Evolutionary conservation across 2,329 filamentous ascomycete species (phyloP).

Genomic region (Diaporthe capsici): DNA sequence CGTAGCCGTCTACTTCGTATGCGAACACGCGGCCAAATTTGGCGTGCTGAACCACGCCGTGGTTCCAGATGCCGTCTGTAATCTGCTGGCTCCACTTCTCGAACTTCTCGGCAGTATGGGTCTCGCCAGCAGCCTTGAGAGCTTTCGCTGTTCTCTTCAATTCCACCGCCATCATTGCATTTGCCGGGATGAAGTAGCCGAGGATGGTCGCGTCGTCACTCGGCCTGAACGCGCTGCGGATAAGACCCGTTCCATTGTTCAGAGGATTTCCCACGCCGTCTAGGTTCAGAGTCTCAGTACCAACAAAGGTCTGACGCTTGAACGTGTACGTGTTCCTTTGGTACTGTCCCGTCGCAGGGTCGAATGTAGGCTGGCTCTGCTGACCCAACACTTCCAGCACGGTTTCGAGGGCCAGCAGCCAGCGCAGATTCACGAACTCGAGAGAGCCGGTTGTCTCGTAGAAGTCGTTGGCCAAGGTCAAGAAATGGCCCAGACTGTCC

Average conservation of each 20-base stretch:
- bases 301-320: conserved; percentile 81
- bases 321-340: conserved; percentile 88
- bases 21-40: conserved; percentile 86
- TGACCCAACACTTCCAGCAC: conserved; percentile 81
- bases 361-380: conserved; percentile 87
- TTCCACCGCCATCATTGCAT: conserved; percentile 96
- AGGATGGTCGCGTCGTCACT: conserved; percentile 96
- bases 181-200: conserved; percentile 94
- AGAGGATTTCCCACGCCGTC: conserved; percentile 92
- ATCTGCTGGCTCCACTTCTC: conserved; percentile 74
- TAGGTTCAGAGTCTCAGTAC: conserved; percentile 91
- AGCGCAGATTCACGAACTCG: conserved; percentile 83
- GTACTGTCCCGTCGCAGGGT: conserved; percentile 74
- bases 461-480: conserved; percentile 89
- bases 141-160: conserved; percentile 80
- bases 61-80: conserved; percentile 82
- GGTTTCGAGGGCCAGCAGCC: conserved; percentile 82
- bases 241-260: conserved; percentile 84
- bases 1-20: conserved; percentile 90
- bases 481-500: conserved; percentile 93
- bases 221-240: conserved; percentile 93
- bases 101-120: conserved; percentile 66
- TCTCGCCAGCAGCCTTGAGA: conserved; percentile 72
- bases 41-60: conserved; percentile 84
- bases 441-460: conserved; percentile 83